These are phyloP conservation scores for Saururus chinensis DNA, from an alignment of 164 flowering plant genomes.

Conservation along the genomic window DNA sequence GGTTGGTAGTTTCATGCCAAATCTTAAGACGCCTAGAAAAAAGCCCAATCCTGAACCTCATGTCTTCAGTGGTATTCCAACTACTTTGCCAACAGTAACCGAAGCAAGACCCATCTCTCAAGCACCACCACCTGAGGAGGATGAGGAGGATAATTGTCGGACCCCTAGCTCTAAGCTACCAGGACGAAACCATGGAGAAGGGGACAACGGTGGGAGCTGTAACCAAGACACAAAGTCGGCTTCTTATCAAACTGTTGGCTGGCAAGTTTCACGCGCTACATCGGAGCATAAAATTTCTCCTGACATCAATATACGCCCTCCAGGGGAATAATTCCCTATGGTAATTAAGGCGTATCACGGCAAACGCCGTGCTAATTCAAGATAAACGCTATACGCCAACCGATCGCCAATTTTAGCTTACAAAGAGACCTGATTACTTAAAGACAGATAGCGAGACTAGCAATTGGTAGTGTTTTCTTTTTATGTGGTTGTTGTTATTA, in stretches of 20 bases:
- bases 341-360: no score
- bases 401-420: neutral
- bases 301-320: conserved; percentile 45
- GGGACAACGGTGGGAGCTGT: conserved; percentile 18
- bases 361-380: neutral
- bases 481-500: no score
- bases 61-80: conserved; percentile 10
- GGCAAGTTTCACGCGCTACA: conserved; percentile 24
- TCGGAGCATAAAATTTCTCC: conserved; percentile 41
- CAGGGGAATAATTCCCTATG: conserved; percentile 28
- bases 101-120: conserved; percentile 47
- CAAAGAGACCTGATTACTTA: neutral
- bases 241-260: conserved; percentile 19
- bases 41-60: conserved; percentile 27
- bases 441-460: no score
- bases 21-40: conserved; percentile 28
- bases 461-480: no score
- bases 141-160: conserved; percentile 15
- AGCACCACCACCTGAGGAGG: conserved; percentile 32
- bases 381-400: neutral
- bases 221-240: conserved; percentile 16
- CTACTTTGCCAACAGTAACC: conserved; percentile 23
- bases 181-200: conserved; percentile 29
- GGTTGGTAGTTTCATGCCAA: conserved; percentile 66
- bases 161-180: conserved; percentile 23